phyloP scores from a whole-genome alignment of 2,329 filamentous ascomycete species.

The Geosmithia putterillii region DNA sequence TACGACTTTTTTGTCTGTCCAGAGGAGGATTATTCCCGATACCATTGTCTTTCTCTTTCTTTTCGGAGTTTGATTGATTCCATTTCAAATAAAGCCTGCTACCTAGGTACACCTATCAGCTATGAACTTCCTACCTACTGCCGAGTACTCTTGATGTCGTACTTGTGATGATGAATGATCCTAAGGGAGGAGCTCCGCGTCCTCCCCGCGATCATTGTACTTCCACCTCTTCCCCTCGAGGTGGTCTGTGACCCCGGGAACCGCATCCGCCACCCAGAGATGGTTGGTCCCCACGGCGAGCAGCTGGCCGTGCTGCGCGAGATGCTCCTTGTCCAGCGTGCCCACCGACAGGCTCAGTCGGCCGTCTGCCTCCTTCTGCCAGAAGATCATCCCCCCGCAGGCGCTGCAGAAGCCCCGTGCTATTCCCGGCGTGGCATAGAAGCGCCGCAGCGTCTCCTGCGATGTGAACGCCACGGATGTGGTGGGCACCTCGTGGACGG shows the following conservation, averaged over 20 bases:
- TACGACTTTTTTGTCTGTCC: too few relatives aligned
- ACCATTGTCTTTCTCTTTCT: too few relatives aligned
- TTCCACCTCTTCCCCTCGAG: constrained; percentile 14
- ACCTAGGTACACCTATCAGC: too few relatives aligned
- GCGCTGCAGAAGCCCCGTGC: constrained; percentile 33
- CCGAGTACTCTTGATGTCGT: too few relatives aligned
- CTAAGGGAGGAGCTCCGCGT: constrained; percentile 4
- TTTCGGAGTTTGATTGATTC: too few relatives aligned
- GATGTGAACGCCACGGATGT: constrained; percentile 21
- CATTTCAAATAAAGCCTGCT: too few relatives aligned
- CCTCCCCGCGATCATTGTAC: constrained; percentile 9
- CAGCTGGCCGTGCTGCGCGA: constrained; percentile 23
- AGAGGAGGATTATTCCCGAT: too few relatives aligned
- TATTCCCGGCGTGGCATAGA: constrained; percentile 22
- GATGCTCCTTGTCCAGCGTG: constrained; percentile 28
- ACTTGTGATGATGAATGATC: too few relatives aligned
- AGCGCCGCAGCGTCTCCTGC: constrained; percentile 21
- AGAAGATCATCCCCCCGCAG: constrained; percentile 38
- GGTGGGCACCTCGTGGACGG: constrained; percentile 23
- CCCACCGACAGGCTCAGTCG: constrained; percentile 26
- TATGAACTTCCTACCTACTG: too few relatives aligned
- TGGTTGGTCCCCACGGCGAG: constrained; percentile 25
- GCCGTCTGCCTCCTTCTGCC: constrained; percentile 18
- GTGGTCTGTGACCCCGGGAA: constrained; percentile 34
- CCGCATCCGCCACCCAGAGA: constrained; percentile 29